These are phyloP conservation scores for Parmales sp. DNA, from an alignment of 108 stramenopile genomes.

Conservation along the genomic window DNA sequence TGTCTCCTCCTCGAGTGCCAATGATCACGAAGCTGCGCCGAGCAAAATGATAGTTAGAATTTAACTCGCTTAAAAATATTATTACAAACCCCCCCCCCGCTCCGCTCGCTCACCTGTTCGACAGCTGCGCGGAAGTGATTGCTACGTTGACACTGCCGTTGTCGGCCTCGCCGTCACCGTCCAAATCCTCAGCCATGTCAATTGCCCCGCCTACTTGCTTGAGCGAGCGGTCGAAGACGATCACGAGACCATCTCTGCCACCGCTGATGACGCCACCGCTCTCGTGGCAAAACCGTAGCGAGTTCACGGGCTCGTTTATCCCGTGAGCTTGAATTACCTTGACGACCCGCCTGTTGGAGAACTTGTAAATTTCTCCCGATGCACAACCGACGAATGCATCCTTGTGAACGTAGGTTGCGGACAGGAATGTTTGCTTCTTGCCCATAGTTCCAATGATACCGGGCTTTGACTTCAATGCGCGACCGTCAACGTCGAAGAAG, in stretches of 20 bases:
- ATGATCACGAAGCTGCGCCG: constrained; percentile 7
- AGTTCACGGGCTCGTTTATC: constrained; percentile 37
- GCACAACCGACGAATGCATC: constrained; percentile 19
- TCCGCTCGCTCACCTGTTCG: no score
- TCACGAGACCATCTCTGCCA: not conserved
- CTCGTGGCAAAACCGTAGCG: constrained; percentile 13
- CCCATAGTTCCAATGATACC: constrained; percentile 16
- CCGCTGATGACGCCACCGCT: not conserved
- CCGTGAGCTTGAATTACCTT: constrained; percentile 31
- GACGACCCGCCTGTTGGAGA: constrained; percentile 37
- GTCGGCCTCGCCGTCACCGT: not conserved
- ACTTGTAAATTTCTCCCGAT: constrained; percentile 30
- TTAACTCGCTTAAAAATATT: no score
- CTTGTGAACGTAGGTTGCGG: constrained; percentile 16
- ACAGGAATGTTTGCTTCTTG: constrained; percentile 24
- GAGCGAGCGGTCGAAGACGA: not conserved
- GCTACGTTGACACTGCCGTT: not conserved
- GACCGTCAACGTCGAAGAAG: constrained; percentile 23
- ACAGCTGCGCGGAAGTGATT: not conserved
- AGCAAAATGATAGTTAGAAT: no score
- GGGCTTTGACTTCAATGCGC: constrained; percentile 1
- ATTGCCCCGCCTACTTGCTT: not conserved
- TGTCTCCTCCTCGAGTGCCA: not conserved
- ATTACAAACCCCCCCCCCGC: no score
- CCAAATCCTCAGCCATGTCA: constrained; percentile 10